Evolutionary conservation across 2,329 filamentous ascomycete genomes (phyloP).

Genomic region (Cercospora janseana): DNA sequence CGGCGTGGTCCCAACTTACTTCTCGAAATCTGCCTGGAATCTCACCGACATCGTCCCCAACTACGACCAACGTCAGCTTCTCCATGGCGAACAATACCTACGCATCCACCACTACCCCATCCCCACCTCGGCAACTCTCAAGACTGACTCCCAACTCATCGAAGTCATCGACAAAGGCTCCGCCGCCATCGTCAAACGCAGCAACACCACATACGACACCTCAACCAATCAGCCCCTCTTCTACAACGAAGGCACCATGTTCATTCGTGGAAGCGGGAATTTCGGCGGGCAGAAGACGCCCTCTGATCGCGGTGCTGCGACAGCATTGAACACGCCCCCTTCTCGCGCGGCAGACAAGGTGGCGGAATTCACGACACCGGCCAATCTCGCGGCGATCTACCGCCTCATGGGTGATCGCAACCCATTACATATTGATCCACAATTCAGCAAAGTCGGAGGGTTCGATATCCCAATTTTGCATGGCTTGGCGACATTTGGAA

Average conservation of each 20-base stretch:
- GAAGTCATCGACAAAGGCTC: slow-evolving; percentile 96
- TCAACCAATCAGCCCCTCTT: slow-evolving; percentile 84
- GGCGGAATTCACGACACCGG: slow-evolving; percentile 78
- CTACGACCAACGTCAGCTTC: slow-evolving; percentile 96
- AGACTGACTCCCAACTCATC: slow-evolving; percentile 75
- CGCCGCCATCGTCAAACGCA: slow-evolving; percentile 77
- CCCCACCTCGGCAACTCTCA: slow-evolving; percentile 73
- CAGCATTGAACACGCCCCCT: slow-evolving; percentile 76
- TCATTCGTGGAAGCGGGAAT: slow-evolving; percentile 84
- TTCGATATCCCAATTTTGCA: slow-evolving; percentile 94
- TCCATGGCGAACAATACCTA: slow-evolving; percentile 97
- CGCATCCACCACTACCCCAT: slow-evolving; percentile 90
- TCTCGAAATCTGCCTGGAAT: slow-evolving; percentile 73
- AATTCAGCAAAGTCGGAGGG: slow-evolving; percentile 89
- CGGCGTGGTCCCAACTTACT: slow-evolving; percentile 89
- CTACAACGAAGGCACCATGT: slow-evolving; percentile 93
- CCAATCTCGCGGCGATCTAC: slow-evolving; percentile 92
- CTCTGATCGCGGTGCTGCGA: slow-evolving; percentile 72
- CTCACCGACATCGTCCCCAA: slow-evolving; percentile 84
- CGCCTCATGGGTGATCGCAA: slow-evolving; percentile 92
- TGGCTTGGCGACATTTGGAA: slow-evolving; percentile 89
- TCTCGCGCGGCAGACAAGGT: slow-evolving; percentile 75
- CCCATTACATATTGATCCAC: slow-evolving; percentile 91
- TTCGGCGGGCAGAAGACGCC: slow-evolving; percentile 82
- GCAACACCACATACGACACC: slow-evolving; percentile 77